Evolutionary conservation across 768 basidiomycete species (phyloP), one percentile per base, ranked within the genome.

Genomic region (Collybia mongolica): DNA sequence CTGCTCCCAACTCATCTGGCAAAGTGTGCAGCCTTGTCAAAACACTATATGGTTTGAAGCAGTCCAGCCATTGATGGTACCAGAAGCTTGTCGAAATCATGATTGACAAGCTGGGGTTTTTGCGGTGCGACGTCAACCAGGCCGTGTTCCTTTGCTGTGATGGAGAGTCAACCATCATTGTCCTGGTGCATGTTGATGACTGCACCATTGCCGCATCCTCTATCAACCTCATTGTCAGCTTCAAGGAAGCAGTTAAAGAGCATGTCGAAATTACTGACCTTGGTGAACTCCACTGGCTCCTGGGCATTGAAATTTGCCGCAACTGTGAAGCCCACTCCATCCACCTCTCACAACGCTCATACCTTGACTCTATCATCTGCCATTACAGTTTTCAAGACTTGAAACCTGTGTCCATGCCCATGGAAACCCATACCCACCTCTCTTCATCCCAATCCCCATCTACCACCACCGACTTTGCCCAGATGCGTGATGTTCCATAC

Each of bases 11-110:
- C 24, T 38, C 47, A 8, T 15, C 44, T 0, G 15, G 37, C 6
- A 37, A 50, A 12, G 63, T 65, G 1, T 63, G 58, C 23, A 48
- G 44, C 2, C 60, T 70, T 7, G 23, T 19, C 5, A 65, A 65
- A 37, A 58, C 65, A 1, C 40, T 69, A 1, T 70, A 69, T 53
- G 61, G 67, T 4, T 43, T 66, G 32, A 67, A 66, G 43, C 68
- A 68, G 40, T 58, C 56, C 1, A 60, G 60, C 0, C 48, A 60
- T 5, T 45, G 39, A 49, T 20, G 44, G 60, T 17, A 58, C 59
- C 57, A 70, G 20, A 41, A 41, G 39, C 39, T 41, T 15, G 18
- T 41, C 2, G 20, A 42, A 8, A 42, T 42, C 12, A 6, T 40
- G 3, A 22, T 42, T 5, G 41, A 42, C 6, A 6, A 3, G 2